phyloP scores from a whole-genome alignment of 352 stramenopile genomes.

The Phytophthora rubi region DNA sequence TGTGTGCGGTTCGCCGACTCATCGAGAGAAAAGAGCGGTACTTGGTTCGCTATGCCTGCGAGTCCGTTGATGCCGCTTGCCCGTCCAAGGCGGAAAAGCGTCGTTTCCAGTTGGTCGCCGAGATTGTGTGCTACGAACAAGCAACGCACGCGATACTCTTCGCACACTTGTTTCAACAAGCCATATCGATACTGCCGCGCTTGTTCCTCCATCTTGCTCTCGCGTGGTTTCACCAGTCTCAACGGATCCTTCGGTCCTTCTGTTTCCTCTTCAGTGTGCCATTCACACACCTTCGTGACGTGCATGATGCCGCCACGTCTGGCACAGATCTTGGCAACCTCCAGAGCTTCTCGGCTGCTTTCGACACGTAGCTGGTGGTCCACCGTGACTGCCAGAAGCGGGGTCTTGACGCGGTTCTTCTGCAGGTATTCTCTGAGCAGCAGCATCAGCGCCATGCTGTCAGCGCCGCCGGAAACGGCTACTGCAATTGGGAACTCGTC shows the following conservation, averaged over 20 bases:
- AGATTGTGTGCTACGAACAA: slow-evolving; percentile 85
- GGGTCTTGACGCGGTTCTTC: slow-evolving; percentile 51
- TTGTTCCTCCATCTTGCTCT: slow-evolving; percentile 81
- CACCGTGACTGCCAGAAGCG: slow-evolving; percentile 81
- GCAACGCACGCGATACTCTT: slow-evolving; percentile 54
- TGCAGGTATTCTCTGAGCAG: slow-evolving; percentile 71
- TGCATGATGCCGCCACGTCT: slow-evolving; percentile 56
- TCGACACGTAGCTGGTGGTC: slow-evolving; percentile 75
- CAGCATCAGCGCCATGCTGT: slow-evolving; percentile 85
- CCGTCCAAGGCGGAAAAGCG: slow-evolving; percentile 78
- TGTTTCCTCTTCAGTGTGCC: slow-evolving; percentile 31
- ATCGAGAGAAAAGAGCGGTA: slow-evolving; percentile 35
- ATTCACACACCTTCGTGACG: slow-evolving; percentile 61
- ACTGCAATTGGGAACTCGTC: slow-evolving; percentile 71
- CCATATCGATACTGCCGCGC: slow-evolving; percentile 74
- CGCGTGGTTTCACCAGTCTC: slow-evolving; percentile 40
- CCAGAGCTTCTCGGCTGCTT: slow-evolving; percentile 64
- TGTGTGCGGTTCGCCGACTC: neutral
- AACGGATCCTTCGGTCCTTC: neutral
- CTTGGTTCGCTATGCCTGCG: slow-evolving; percentile 57
- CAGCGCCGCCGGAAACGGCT: slow-evolving; percentile 75
- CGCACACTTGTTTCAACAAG: slow-evolving; percentile 61
- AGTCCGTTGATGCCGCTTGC: slow-evolving; percentile 81
- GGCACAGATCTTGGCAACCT: slow-evolving; percentile 55
- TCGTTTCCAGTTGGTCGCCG: slow-evolving; percentile 83